Evolutionary conservation across 768 basidiomycete genomes (phyloP).

Genomic region (Mycena belliarum): DNA sequence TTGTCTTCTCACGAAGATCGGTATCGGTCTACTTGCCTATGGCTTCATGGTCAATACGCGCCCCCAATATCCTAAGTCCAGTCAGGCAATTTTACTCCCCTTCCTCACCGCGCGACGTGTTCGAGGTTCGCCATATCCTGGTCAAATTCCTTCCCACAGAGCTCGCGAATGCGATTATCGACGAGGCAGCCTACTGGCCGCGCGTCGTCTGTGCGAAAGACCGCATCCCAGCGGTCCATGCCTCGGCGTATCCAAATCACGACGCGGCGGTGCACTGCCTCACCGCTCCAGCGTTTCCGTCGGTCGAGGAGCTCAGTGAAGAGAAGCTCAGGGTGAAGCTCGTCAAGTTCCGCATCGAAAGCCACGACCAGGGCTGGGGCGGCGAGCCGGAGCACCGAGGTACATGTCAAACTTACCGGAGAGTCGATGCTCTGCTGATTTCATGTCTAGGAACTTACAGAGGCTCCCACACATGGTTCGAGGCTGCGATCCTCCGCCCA

Average conservation of each 20-base stretch:
- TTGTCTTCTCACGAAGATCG: too few species aligned
- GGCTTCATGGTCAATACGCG: too few species aligned
- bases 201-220: conserved; percentile 7
- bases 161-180: conserved; percentile 29
- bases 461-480: conserved; percentile 27
- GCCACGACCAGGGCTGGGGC: conserved; percentile 21
- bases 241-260: neutral
- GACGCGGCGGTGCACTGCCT: conserved; percentile 24
- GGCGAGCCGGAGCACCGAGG: conserved; percentile 9
- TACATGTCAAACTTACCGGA: too few species aligned
- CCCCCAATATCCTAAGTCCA: too few species aligned
- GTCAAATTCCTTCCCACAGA: conserved; percentile 27
- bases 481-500: conserved; percentile 21
- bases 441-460: conserved; percentile 26
- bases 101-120: conserved; percentile 21
- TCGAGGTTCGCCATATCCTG: conserved; percentile 19
- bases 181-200: conserved; percentile 31
- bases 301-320: neutral
- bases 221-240: conserved; percentile 1
- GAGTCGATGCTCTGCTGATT: too few species aligned
- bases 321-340: conserved; percentile 21
- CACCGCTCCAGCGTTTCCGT: conserved; percentile 21
- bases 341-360: conserved; percentile 23
- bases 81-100: neutral
- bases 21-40: too few species aligned